phyloP scores from a whole-genome alignment of 2,329 filamentous ascomycete genomes.

The Myriosclerotinia scirpicola region DNA sequence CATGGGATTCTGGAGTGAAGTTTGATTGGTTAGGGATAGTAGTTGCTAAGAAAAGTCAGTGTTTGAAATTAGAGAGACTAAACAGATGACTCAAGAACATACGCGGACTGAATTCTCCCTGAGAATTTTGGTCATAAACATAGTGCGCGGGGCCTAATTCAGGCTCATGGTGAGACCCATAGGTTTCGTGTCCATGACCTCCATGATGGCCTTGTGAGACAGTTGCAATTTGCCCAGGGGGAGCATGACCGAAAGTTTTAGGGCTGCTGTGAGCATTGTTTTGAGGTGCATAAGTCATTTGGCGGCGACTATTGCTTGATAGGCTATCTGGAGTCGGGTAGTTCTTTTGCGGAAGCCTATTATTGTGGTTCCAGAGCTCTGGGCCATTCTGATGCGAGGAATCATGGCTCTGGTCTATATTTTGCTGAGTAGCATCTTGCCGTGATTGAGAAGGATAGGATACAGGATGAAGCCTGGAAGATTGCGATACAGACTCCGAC shows the following conservation, averaged over 20 bases:
- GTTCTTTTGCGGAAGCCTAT: slow-evolving; percentile 19
- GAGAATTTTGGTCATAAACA: slow-evolving; percentile 17
- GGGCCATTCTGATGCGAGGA: background rate
- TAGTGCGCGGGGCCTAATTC: slow-evolving; percentile 3
- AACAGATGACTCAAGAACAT: background rate
- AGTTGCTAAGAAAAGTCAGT: slow-evolving; percentile 12
- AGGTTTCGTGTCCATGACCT: slow-evolving; percentile 9
- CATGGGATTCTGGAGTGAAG: slow-evolving; percentile 24
- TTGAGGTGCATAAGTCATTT: slow-evolving; percentile 19
- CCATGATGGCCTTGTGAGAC: slow-evolving; percentile 7
- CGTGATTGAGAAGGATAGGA: slow-evolving; percentile 17
- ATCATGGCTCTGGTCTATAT: slow-evolving; percentile 15
- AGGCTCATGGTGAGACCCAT: slow-evolving; percentile 11
- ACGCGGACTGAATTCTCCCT: slow-evolving; percentile 22
- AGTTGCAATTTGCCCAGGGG: background rate
- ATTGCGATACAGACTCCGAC: slow-evolving; percentile 4
- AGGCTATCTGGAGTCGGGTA: slow-evolving; percentile 22
- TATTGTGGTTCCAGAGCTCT: slow-evolving; percentile 19
- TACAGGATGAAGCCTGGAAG: slow-evolving; percentile 9
- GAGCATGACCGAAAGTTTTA: slow-evolving; percentile 12
- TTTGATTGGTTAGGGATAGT: slow-evolving; percentile 19
- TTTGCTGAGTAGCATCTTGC: slow-evolving; percentile 16
- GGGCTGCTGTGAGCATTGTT: slow-evolving; percentile 16
- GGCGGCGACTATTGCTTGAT: slow-evolving; percentile 21
- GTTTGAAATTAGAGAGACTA: background rate